A percentile compares a stretch with the other conserved stretches of the same genome.
Conservation (phyloP, 2,329 filamentous ascomycete species). For the Davidsoniella neocaledoniae region DNA sequence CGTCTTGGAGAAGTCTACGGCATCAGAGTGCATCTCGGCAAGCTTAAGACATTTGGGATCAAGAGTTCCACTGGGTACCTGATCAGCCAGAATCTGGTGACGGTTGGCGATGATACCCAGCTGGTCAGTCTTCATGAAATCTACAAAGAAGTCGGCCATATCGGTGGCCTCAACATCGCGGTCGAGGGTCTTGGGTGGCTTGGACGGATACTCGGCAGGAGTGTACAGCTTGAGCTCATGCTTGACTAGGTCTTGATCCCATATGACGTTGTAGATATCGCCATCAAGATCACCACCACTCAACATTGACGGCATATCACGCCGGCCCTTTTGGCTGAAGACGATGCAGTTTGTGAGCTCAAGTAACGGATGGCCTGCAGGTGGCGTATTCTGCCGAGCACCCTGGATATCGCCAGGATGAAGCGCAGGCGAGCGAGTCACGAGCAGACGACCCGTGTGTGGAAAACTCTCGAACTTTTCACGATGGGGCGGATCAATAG, state of each 20-base stretch:
- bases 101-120: slow-evolving; percentile 47
- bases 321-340: slow-evolving; percentile 52
- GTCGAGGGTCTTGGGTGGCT: slow-evolving; percentile 39
- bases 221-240: slow-evolving; percentile 13
- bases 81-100: slow-evolving; percentile 50
- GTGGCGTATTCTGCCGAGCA: slow-evolving; percentile 44
- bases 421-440: slow-evolving; percentile 66
- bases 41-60: slow-evolving; percentile 34
- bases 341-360: slow-evolving; percentile 56
- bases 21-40: slow-evolving; percentile 49
- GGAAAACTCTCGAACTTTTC: slow-evolving; percentile 2
- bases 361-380: slow-evolving; percentile 39
- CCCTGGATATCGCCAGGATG: slow-evolving; percentile 68
- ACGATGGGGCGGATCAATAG: slow-evolving; percentile 24
- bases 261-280: slow-evolving; percentile 68
- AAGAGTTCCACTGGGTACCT: slow-evolving; percentile 31
- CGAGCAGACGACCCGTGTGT: slow-evolving; percentile 29
- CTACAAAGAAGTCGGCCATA: slow-evolving; percentile 68
- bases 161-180: slow-evolving; percentile 43
- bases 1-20: slow-evolving; percentile 63
- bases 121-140: slow-evolving; percentile 53
- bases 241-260: slow-evolving; percentile 36
- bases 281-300: slow-evolving; percentile 75
- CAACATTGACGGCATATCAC: slow-evolving; percentile 63
- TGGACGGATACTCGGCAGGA: slow-evolving; percentile 55